phyloP scores from a whole-genome alignment of 306 rosid species.

The Cicer chorassanicum region DNA sequence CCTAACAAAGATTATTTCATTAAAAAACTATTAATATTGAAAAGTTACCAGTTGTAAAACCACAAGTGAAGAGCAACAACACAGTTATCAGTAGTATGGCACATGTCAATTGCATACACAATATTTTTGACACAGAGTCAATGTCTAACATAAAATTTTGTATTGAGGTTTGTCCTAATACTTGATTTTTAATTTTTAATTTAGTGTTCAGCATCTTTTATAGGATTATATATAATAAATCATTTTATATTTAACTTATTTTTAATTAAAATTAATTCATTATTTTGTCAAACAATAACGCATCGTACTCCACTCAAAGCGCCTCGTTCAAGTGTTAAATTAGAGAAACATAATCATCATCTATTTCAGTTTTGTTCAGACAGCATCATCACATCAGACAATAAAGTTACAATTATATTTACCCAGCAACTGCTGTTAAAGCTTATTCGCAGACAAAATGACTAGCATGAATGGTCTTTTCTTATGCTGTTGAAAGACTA shows the following conservation, averaged over 20 bases:
- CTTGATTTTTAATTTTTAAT: background rate
- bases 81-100: background rate
- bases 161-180: background rate
- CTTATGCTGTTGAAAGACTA: conserved; percentile 23
- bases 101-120: background rate
- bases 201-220: background rate
- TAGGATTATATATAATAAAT: background rate
- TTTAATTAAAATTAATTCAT: background rate
- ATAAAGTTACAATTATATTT: conserved; percentile 13
- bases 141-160: background rate
- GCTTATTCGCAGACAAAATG: conserved; percentile 34
- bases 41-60: background rate
- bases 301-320: conserved; percentile 4
- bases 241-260: background rate
- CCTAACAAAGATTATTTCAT: background rate
- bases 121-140: background rate
- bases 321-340: conserved; percentile 18
- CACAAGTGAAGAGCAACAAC: background rate
- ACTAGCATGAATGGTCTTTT: background rate
- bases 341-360: conserved; percentile 30
- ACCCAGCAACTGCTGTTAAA: conserved; percentile 33
- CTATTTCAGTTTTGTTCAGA: conserved; percentile 24
- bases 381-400: conserved; percentile 5
- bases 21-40: background rate
- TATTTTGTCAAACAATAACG: background rate